Evolutionary conservation across 2,329 filamentous ascomycete genomes (phyloP).

Genomic region (Taxawa tesnikishii): DNA sequence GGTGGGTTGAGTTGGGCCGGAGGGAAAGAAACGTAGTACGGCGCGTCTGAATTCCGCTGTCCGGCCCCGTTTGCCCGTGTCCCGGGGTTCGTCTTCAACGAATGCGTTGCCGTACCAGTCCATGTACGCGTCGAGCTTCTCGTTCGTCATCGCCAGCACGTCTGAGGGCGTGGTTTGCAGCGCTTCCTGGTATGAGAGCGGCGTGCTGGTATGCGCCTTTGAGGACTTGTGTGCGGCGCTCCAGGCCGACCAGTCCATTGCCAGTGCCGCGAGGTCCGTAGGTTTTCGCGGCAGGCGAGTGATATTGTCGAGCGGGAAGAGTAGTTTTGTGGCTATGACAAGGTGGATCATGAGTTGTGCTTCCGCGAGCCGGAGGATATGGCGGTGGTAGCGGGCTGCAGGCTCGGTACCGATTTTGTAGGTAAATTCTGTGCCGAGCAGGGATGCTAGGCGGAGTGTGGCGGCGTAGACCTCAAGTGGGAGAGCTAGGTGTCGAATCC

Average conservation of each 20-base stretch:
- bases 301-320: constrained; percentile 59
- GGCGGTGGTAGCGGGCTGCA: constrained; percentile 18
- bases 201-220: constrained; percentile 10
- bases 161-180: constrained; percentile 48
- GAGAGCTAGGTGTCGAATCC: constrained; percentile 58
- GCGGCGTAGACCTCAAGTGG: constrained; percentile 57
- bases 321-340: constrained; percentile 64
- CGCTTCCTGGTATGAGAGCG: constrained; percentile 27
- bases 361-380: constrained; percentile 57
- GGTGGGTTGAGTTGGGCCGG: constrained; percentile 1
- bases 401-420: constrained; percentile 28
- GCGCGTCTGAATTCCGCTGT: constrained; percentile 27
- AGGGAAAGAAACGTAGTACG: constrained; percentile 31
- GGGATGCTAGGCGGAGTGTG: constrained; percentile 42
- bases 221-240: constrained; percentile 31
- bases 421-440: constrained; percentile 42
- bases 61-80: constrained; percentile 16
- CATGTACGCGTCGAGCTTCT: constrained; percentile 62
- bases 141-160: constrained; percentile 47
- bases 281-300: constrained; percentile 37
- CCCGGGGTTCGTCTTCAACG: constrained; percentile 32
- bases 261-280: constrained; percentile 45
- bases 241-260: constrained; percentile 67
- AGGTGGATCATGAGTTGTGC: constrained; percentile 58
- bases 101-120: constrained; percentile 66